A percentile compares a stretch with the other conserved stretches of the same genome.
Conservation (phyloP, 345 rosid species). For the Dimocarpus longan region DNA sequence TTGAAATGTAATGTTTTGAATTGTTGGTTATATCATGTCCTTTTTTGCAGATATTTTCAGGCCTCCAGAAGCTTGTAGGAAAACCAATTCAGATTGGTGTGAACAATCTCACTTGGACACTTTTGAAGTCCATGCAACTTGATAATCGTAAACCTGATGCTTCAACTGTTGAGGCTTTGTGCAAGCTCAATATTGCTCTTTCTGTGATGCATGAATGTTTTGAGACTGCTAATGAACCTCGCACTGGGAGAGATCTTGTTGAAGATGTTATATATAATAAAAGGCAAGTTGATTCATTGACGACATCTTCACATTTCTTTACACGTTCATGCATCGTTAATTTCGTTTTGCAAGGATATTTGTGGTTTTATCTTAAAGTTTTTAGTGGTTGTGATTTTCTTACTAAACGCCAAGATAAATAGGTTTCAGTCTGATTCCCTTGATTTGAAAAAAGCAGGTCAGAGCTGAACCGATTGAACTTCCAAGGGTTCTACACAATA, state of each 20-base stretch:
- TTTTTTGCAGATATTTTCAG: conserved; percentile 56
- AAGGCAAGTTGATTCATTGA: conserved; percentile 46
- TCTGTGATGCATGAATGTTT: conserved; percentile 90
- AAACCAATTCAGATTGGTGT: conserved; percentile 58
- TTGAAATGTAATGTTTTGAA: conserved; percentile 5
- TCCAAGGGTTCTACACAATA: conserved; percentile 74
- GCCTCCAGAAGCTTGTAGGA: conserved; percentile 62
- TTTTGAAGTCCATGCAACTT: conserved; percentile 43
- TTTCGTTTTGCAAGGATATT: background rate
- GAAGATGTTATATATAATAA: conserved; percentile 74
- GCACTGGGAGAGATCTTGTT: conserved; percentile 56
- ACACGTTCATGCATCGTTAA: background rate
- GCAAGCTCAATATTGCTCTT: conserved; percentile 72
- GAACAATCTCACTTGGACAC: conserved; percentile 70
- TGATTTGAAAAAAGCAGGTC: conserved; percentile 47
- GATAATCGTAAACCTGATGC: conserved; percentile 31
- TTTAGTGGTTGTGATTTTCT: background rate
- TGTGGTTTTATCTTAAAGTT: background rate
- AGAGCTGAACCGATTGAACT: conserved; percentile 63
- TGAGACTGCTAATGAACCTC: conserved; percentile 60
- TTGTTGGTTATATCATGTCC: conserved; percentile 14
- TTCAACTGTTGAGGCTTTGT: conserved; percentile 41
- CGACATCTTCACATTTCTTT: background rate
- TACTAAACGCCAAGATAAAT: background rate
- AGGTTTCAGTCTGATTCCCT: conserved; percentile 12